Conservation (phyloP, 495 filamentous ascomycete species). For the Pseudoneurospora amorphoporcata region DNA sequence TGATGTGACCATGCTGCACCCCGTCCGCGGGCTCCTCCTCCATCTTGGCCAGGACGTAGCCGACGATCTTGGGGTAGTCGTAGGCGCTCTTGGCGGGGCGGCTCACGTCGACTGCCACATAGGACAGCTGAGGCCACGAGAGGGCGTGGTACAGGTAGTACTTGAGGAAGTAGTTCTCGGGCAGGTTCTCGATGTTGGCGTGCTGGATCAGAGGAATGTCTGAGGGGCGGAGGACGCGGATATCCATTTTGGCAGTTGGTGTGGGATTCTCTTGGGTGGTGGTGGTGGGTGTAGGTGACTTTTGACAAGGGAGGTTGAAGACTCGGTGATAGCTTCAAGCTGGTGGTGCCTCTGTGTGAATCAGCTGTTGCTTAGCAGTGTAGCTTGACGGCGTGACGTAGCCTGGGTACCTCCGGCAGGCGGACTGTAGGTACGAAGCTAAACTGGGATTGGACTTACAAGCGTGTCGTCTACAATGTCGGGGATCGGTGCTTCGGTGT, state of each 20-base stretch:
- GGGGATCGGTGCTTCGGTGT: not conserved
- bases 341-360: constrained; percentile 1
- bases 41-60: constrained; percentile 98
- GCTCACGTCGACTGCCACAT: constrained; percentile 84
- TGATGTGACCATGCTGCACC: constrained; percentile 92
- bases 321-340: not conserved
- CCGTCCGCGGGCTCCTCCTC: constrained; percentile 93
- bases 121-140: constrained; percentile 93
- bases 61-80: constrained; percentile 94
- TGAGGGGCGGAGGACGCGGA: constrained; percentile 58
- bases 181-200: constrained; percentile 96
- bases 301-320: not conserved
- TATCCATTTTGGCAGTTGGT: constrained; percentile 50
- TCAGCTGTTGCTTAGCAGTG: not conserved
- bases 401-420: not conserved
- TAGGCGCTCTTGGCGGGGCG: constrained; percentile 68
- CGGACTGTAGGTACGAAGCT: not conserved
- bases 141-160: constrained; percentile 99
- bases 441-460: not conserved
- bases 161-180: constrained; percentile 99
- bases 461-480: not conserved
- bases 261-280: not conserved
- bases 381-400: no score
- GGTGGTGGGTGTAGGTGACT: not conserved
- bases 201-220: constrained; percentile 94